Conservation (phyloP, 2,329 filamentous ascomycete genomes). For the Pleoardoris graminearum region DNA sequence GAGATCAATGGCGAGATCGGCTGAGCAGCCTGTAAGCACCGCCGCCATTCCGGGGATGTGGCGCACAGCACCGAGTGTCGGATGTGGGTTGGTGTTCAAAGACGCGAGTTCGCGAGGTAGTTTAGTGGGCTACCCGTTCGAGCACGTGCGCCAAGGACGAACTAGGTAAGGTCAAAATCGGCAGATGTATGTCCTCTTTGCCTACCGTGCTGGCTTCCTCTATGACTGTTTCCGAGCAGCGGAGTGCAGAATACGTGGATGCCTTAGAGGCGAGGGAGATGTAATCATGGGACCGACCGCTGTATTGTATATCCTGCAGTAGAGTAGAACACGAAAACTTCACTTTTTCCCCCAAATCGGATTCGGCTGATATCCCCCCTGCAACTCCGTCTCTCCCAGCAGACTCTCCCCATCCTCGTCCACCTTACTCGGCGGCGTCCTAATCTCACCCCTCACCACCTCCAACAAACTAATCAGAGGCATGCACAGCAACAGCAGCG, state of each 20-base stretch:
- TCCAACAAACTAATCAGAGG: conserved; percentile 64
- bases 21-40: background rate
- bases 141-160: no score
- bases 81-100: background rate
- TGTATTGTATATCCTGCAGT: no score
- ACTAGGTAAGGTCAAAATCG: no score
- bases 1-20: background rate
- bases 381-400: conserved; percentile 49
- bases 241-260: no score
- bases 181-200: no score
- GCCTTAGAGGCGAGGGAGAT: no score
- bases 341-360: conserved; percentile 45
- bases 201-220: no score
- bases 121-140: no score
- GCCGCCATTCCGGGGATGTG: background rate
- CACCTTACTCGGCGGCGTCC: conserved; percentile 48
- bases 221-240: no score
- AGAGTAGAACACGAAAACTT: background rate
- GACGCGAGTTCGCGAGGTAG: no score
- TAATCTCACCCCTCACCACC: conserved; percentile 58
- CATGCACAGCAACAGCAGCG: conserved; percentile 62
- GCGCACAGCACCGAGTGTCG: background rate
- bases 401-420: conserved; percentile 41
- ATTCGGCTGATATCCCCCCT: conserved; percentile 54
- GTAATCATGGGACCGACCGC: no score